These are phyloP conservation scores for Papiliotrema flavescens DNA, from an alignment of 1,284 basidiomycete species.

Conservation along the genomic window DNA sequence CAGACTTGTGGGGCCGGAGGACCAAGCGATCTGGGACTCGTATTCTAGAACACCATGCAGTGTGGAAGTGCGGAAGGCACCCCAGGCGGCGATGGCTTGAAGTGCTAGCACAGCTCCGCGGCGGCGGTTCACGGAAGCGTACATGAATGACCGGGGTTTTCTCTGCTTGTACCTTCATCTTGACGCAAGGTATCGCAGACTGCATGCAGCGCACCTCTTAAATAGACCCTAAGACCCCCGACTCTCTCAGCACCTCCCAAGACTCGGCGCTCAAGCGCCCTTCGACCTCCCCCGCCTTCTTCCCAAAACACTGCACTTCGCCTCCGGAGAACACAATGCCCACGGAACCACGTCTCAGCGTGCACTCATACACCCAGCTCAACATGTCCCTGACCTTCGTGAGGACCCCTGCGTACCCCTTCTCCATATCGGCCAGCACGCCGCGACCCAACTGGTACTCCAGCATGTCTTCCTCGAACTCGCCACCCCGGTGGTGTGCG, in stretches of 20 bases:
- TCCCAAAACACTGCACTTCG: not conserved
- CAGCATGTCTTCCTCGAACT: not conserved
- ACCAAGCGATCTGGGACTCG: too few species aligned
- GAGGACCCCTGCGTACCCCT: not conserved
- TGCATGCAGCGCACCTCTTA: too few species aligned
- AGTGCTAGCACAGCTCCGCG: too few species aligned
- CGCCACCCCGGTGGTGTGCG: not conserved
- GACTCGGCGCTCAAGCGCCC: not conserved
- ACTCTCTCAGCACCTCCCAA: not conserved
- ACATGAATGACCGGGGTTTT: too few species aligned
- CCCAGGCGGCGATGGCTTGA: too few species aligned
- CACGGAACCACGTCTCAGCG: not conserved
- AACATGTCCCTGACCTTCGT: not conserved
- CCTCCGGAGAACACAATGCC: not conserved
- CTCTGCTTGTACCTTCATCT: too few species aligned
- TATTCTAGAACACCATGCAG: too few species aligned
- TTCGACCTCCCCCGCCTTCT: not conserved
- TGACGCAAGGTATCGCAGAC: too few species aligned
- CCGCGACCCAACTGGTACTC: not conserved
- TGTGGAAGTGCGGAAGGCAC: too few species aligned
- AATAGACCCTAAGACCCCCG: not conserved
- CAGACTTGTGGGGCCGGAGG: too few species aligned
- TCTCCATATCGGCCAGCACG: not conserved
- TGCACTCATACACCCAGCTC: slow-evolving; percentile 1
- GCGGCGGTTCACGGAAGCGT: too few species aligned